Evolutionary conservation across 2,329 filamentous ascomycete species (phyloP).

Genomic region (Lanzia echinophila): DNA sequence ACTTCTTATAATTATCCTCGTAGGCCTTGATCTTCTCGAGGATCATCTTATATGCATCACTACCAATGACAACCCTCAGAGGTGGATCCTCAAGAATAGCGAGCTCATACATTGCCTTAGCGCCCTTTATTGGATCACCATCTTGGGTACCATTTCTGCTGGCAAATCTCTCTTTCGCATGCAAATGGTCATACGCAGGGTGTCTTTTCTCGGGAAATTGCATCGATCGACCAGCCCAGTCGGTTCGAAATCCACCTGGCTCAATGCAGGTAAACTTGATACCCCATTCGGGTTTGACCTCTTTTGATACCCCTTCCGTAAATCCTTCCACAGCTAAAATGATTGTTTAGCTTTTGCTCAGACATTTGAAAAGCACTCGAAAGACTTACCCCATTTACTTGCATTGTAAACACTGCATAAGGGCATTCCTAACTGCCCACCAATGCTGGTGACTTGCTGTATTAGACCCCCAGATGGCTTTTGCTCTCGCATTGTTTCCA

Average conservation of each 20-base stretch:
- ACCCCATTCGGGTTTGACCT: slow-evolving; percentile 34
- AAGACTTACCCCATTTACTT: slow-evolving; percentile 32
- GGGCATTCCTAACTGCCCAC: slow-evolving; percentile 32
- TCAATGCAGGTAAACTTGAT: slow-evolving; percentile 37
- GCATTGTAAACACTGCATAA: slow-evolving; percentile 34
- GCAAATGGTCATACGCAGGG: slow-evolving; percentile 41
- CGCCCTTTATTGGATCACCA: slow-evolving; percentile 43
- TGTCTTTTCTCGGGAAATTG: slow-evolving; percentile 37
- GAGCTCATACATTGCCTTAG: slow-evolving; percentile 46
- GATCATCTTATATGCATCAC: slow-evolving; percentile 44
- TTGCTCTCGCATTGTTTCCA: slow-evolving; percentile 32
- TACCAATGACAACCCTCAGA: slow-evolving; percentile 45
- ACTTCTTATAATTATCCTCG: slow-evolving; percentile 33
- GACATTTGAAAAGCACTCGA: no score
- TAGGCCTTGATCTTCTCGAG: slow-evolving; percentile 45
- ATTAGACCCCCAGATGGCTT: slow-evolving; percentile 34
- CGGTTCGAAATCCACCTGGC: slow-evolving; percentile 35
- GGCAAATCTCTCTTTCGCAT: slow-evolving; percentile 34
- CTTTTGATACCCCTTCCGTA: slow-evolving; percentile 31
- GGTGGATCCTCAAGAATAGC: slow-evolving; percentile 46
- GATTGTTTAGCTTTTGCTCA: no score
- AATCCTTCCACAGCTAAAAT: slow-evolving; percentile 33
- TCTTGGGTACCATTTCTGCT: slow-evolving; percentile 26
- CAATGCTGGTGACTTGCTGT: slow-evolving; percentile 36
- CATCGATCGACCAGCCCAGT: slow-evolving; percentile 33